A percentile compares a stretch with the other conserved stretches of the same genome.
Evolutionary conservation across 1,139 yeast genomes (phyloP).

Genomic region (Blastobotrys persicus): DNA sequence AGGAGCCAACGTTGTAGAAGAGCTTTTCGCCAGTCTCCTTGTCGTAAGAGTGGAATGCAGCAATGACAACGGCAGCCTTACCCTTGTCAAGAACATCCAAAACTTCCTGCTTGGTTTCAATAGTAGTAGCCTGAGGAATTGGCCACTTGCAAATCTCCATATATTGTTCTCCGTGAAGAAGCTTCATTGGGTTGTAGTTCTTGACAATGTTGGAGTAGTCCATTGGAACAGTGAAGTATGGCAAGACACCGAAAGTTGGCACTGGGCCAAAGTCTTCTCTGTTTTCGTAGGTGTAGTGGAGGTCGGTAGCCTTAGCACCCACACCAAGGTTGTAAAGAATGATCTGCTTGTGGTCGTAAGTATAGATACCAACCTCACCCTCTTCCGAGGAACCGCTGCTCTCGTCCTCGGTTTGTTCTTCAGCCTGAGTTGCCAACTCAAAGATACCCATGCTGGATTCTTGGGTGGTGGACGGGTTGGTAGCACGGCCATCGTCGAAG

Average conservation of each 20-base stretch:
- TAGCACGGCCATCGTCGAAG: constrained; percentile 55
- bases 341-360: constrained; percentile 65
- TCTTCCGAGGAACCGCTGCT: constrained; percentile 31
- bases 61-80: constrained; percentile 78
- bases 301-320: constrained; percentile 78
- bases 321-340: constrained; percentile 86
- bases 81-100: constrained; percentile 82
- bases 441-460: constrained; percentile 62
- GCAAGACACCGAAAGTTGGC: constrained; percentile 90
- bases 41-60: constrained; percentile 72
- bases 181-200: constrained; percentile 78
- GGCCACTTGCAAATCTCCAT: constrained; percentile 77
- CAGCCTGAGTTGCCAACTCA: constrained; percentile 34
- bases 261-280: constrained; percentile 78
- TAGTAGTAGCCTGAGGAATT: constrained; percentile 60
- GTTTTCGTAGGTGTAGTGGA: constrained; percentile 78
- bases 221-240: constrained; percentile 55
- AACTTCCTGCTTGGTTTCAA: constrained; percentile 64
- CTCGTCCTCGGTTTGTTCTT: constrained; percentile 50
- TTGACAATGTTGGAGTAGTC: constrained; percentile 61
- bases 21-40: constrained; percentile 64
- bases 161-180: constrained; percentile 95
- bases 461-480: constrained; percentile 61
- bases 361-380: constrained; percentile 45
- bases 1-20: constrained; percentile 81